Percentiles rank a stretch among this genome's conserved stretches.
These are phyloP conservation scores for Fraxinus angustifolia DNA, from an alignment of 305 asterid genomes.

Conservation along the genomic window DNA sequence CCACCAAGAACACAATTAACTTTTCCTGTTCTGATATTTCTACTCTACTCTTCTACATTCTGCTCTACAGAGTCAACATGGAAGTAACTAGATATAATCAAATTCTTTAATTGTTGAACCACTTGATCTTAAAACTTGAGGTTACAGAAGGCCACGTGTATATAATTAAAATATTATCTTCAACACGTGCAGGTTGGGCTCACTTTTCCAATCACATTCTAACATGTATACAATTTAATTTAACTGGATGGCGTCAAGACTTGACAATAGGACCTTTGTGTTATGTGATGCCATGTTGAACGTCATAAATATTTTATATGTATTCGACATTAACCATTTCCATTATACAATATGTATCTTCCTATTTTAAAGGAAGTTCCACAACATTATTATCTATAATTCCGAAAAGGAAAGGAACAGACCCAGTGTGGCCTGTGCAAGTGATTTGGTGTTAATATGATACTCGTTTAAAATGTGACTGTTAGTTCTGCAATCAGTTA, in stretches of 20 bases:
- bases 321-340: neutral
- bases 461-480: neutral
- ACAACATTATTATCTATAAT: neutral
- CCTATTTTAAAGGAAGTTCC: conserved; percentile 6
- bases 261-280: neutral
- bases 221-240: neutral
- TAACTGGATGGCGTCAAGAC: neutral
- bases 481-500: conserved; percentile 1
- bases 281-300: neutral
- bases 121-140: neutral
- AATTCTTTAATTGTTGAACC: neutral
- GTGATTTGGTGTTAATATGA: conserved; percentile 2
- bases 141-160: neutral
- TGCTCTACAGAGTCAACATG: neutral
- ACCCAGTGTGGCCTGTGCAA: neutral
- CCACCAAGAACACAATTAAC: conserved; percentile 1
- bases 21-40: neutral
- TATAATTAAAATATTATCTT: neutral
- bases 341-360: neutral
- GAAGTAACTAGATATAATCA: neutral
- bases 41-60: neutral
- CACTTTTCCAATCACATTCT: neutral
- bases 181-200: neutral
- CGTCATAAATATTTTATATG: neutral
- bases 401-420: neutral